Evolutionary conservation across 2,329 filamentous ascomycete species (phyloP).

Genomic region (Fusarium azukiicola): DNA sequence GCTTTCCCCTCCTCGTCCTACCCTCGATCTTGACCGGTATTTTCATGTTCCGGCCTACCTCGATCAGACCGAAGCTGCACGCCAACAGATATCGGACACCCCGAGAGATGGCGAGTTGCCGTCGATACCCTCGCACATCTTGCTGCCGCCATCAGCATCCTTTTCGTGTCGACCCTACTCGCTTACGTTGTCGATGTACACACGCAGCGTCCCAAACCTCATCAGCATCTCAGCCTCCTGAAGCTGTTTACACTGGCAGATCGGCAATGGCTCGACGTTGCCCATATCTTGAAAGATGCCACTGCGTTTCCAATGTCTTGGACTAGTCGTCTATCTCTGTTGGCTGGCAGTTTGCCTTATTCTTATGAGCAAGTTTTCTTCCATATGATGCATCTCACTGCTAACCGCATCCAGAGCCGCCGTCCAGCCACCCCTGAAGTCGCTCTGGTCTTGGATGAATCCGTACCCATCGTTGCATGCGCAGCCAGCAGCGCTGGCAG

Average conservation of each 20-base stretch:
- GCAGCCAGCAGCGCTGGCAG: constrained; percentile 6
- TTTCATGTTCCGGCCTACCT: constrained; percentile 43
- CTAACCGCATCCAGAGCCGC: constrained; percentile 38
- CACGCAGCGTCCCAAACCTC: constrained; percentile 24
- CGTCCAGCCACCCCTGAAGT: constrained; percentile 25
- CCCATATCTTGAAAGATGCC: neutral
- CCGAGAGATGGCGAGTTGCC: neutral
- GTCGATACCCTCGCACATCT: neutral
- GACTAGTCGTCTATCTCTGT: constrained; percentile 15
- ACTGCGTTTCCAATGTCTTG: neutral
- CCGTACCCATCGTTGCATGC: constrained; percentile 10
- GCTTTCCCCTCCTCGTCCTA: constrained; percentile 26
- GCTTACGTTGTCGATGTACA: constrained; percentile 40
- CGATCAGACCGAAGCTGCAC: constrained; percentile 23
- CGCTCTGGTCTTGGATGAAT: constrained; percentile 31
- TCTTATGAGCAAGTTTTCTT: constrained; percentile 31
- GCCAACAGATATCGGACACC: neutral
- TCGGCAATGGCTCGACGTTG: constrained; percentile 23
- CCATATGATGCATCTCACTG: no score
- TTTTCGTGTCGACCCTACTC: constrained; percentile 39
- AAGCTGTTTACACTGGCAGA: constrained; percentile 40
- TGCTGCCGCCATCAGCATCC: constrained; percentile 26
- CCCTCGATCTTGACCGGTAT: constrained; percentile 35
- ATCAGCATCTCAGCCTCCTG: constrained; percentile 25
- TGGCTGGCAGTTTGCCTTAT: constrained; percentile 28